A percentile compares a stretch with the other conserved stretches of the same genome.
phyloP scores from a whole-genome alignment of 2,329 filamentous ascomycete species.

The Pseudogymnoascus sp. region DNA sequence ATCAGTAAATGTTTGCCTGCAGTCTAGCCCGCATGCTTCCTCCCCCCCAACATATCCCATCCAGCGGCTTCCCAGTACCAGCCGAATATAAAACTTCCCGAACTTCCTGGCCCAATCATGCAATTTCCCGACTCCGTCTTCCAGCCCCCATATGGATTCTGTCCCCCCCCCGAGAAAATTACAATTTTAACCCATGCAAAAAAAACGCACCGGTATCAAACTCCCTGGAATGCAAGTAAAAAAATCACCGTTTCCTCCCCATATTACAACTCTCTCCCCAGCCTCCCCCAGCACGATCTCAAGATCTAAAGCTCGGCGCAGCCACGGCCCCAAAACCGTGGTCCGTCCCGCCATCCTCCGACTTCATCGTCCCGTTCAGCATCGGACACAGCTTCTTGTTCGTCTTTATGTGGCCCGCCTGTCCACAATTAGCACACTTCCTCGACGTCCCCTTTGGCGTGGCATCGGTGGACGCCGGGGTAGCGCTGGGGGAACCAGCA shows the following conservation, averaged over 20 bases:
- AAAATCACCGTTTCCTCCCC: background rate
- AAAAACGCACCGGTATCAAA: background rate
- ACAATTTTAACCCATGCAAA: background rate
- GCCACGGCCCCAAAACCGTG: constrained; percentile 46
- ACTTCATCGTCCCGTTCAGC: constrained; percentile 73
- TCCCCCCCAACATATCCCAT: background rate
- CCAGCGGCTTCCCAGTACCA: background rate
- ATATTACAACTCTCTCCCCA: background rate
- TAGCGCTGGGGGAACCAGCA: constrained; percentile 34
- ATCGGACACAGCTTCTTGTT: constrained; percentile 95
- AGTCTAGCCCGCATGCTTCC: background rate
- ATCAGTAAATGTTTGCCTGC: background rate
- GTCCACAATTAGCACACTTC: constrained; percentile 96
- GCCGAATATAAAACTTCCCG: background rate
- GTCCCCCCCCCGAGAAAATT: background rate
- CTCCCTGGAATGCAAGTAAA: background rate
- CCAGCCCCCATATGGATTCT: background rate
- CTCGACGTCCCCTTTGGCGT: constrained; percentile 59
- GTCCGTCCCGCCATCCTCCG: constrained; percentile 45
- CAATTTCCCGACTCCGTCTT: constrained; percentile 5
- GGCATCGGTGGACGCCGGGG: constrained; percentile 40
- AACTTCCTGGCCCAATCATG: background rate
- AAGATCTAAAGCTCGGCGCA: constrained; percentile 15
- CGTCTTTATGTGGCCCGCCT: constrained; percentile 96
- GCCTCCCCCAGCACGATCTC: background rate